Conservation (phyloP, 73 alveolate genomes). For the Blepharisma japonicum region DNA sequence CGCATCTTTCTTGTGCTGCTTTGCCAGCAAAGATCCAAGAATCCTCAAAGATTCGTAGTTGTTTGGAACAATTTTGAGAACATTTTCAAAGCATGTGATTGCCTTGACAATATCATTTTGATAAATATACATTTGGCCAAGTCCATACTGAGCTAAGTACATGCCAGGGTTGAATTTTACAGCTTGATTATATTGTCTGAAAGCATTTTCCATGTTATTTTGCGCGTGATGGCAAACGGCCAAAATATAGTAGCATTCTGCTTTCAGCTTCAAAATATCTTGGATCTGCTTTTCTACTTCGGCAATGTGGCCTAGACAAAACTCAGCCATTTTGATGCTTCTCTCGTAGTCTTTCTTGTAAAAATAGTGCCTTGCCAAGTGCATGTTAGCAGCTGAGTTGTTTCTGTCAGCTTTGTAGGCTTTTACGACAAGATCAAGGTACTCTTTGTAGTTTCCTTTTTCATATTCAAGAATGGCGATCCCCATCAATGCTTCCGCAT, state of each 20-base stretch:
- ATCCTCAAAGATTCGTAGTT: conserved; percentile 29
- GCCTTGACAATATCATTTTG: conserved; percentile 31
- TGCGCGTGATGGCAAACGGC: conserved; percentile 30
- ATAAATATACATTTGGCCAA: conserved; percentile 33
- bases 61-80: conserved; percentile 23
- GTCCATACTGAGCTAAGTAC: conserved; percentile 25
- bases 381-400: conserved; percentile 43
- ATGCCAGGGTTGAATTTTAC: conserved; percentile 21
- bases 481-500: conserved; percentile 41
- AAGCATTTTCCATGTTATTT: conserved; percentile 37
- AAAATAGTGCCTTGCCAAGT: conserved; percentile 57
- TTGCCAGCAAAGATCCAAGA: conserved; percentile 24
- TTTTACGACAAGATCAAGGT: conserved; percentile 12
- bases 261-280: conserved; percentile 10
- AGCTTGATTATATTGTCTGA: conserved; percentile 33
- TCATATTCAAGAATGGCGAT: conserved; percentile 42
- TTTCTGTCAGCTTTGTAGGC: conserved; percentile 41
- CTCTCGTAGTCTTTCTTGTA: conserved; percentile 23
- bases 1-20: conserved; percentile 31
- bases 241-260: conserved; percentile 12
- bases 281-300: conserved; percentile 1
- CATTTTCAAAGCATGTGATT: conserved; percentile 28
- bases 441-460: conserved; percentile 21
- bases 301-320: not conserved
- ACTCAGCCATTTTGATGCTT: conserved; percentile 4